These are phyloP conservation scores for Cystobasidium sp. DNA, from an alignment of 1,284 basidiomycete species.

Conservation along the genomic window DNA sequence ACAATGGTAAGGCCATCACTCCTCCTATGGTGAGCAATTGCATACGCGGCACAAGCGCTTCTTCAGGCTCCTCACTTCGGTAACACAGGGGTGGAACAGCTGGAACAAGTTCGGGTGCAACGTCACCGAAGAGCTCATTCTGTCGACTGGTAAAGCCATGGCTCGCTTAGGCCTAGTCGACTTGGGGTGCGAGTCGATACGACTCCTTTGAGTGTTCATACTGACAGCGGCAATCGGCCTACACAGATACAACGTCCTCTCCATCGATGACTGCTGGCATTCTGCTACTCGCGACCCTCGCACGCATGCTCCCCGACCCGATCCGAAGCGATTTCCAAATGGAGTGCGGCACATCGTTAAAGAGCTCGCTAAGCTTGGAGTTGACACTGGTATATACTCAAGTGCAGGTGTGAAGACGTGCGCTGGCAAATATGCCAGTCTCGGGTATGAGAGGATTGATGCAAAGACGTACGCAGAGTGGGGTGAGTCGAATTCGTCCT, in stretches of 20 bases:
- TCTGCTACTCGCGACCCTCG: conserved; percentile 51
- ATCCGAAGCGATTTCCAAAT: conserved; percentile 60
- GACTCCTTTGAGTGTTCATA: too few species aligned
- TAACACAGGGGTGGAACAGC: conserved; percentile 28
- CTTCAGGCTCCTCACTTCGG: neutral
- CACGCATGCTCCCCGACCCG: conserved; percentile 54
- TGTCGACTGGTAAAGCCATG: conserved; percentile 17
- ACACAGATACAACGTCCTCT: conserved; percentile 47
- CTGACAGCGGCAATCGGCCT: neutral
- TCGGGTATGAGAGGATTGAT: conserved; percentile 62
- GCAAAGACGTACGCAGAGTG: conserved; percentile 53
- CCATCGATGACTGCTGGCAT: conserved; percentile 58
- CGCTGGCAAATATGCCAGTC: conserved; percentile 60
- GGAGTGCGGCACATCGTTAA: conserved; percentile 60
- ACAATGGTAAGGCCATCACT: conserved; percentile 13
- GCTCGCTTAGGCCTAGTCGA: conserved; percentile 16
- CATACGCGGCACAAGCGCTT: neutral
- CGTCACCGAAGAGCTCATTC: conserved; percentile 28
- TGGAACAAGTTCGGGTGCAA: conserved; percentile 38
- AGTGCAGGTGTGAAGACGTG: conserved; percentile 62
- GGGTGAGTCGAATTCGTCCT: neutral
- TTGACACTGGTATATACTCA: conserved; percentile 64
- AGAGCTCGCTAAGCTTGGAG: conserved; percentile 59
- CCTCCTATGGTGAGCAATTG: conserved; percentile 17
- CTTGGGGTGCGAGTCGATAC: conserved; percentile 24